phyloP scores from a whole-genome alignment of 441 rosid species.

The Omphalea diandra region DNA sequence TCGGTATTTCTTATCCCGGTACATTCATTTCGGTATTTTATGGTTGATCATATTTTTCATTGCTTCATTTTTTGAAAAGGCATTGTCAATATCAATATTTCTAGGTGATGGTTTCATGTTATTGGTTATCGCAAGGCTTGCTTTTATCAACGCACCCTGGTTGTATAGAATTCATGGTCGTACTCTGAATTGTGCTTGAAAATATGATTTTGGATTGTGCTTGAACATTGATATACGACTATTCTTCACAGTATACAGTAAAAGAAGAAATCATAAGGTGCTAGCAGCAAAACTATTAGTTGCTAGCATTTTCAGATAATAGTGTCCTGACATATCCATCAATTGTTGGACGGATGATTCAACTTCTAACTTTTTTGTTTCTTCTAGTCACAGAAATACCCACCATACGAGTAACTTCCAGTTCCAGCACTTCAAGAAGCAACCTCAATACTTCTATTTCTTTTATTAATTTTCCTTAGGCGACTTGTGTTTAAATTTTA shows the following conservation, averaged over 20 bases:
- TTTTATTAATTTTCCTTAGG: too few species aligned
- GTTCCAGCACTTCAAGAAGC: too few species aligned
- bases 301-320: too few species aligned
- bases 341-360: too few species aligned
- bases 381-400: too few species aligned
- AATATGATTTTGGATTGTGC: background rate
- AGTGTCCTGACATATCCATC: too few species aligned
- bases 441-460: too few species aligned
- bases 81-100: slow-evolving; percentile 9
- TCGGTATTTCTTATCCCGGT: slow-evolving; percentile 4
- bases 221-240: background rate
- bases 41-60: slow-evolving; percentile 15
- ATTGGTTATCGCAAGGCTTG: slow-evolving; percentile 1
- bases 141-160: background rate
- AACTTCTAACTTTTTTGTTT: too few species aligned
- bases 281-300: too few species aligned
- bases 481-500: too few species aligned
- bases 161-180: slow-evolving; percentile 13
- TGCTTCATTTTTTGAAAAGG: slow-evolving; percentile 14
- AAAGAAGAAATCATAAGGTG: too few species aligned
- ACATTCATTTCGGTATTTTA: slow-evolving; percentile 23
- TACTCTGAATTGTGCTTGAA: background rate
- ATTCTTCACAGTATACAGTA: background rate
- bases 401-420: too few species aligned
- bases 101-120: background rate